Evolutionary conservation across 2,329 filamentous ascomycete genomes (phyloP).

Genomic region (Stemphylium vesicarium): DNA sequence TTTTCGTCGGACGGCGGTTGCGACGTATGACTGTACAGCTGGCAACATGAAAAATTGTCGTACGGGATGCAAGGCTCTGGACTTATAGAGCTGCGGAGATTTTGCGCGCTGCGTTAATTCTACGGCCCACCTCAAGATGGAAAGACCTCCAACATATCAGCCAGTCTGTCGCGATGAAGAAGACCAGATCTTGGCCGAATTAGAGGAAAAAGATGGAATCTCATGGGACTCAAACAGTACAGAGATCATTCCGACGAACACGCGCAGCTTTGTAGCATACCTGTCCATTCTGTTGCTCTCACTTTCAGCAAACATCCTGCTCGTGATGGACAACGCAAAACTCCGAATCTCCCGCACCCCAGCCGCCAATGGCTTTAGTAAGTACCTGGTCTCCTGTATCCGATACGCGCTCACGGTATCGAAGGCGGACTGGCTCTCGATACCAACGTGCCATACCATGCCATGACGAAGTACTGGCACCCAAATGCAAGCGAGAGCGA

Average conservation of each 20-base stretch:
- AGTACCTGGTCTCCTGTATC: constrained; percentile 2
- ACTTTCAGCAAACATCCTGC: constrained; percentile 36
- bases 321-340: constrained; percentile 36
- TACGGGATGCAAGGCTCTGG: constrained; percentile 3
- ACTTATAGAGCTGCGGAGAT: constrained; percentile 5
- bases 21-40: constrained; percentile 15
- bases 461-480: constrained; percentile 41
- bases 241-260: constrained; percentile 36
- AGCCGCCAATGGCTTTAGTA: constrained; percentile 36
- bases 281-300: constrained; percentile 39
- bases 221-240: constrained; percentile 34
- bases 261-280: constrained; percentile 33
- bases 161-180: constrained; percentile 35
- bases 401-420: background rate
- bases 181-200: constrained; percentile 17
- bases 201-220: constrained; percentile 32
- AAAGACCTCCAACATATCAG: constrained; percentile 32
- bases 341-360: constrained; percentile 23
- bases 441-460: constrained; percentile 33
- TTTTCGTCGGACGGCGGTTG: constrained; percentile 8
- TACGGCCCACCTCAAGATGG: constrained; percentile 23
- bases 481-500: constrained; percentile 33
- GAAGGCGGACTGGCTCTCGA: constrained; percentile 40
- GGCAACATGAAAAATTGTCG: constrained; percentile 11
- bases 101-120: constrained; percentile 3